Percentiles rank a stretch among this genome's conserved stretches.
Evolutionary conservation across 139 green algal genomes (phyloP).

Genomic region (Chlorella sp.): DNA sequence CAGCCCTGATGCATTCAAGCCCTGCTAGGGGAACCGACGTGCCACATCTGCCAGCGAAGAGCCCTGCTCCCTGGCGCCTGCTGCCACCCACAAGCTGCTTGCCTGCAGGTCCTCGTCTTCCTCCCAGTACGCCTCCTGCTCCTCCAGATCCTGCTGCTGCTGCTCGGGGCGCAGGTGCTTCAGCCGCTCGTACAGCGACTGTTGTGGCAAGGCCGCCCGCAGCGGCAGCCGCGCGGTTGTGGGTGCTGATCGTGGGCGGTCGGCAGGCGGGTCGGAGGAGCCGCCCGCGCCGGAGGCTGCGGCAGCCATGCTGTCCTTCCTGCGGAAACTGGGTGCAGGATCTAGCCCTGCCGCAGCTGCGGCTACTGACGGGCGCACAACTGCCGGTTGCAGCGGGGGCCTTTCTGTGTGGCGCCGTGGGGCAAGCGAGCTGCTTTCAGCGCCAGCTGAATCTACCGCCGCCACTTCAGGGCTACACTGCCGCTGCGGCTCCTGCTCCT

Average conservation of each 20-base stretch:
- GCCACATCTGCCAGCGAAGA: background rate
- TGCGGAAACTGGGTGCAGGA: no score
- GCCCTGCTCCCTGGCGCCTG: background rate
- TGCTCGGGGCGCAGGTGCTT: slow-evolving; percentile 12
- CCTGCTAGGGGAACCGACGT: no score
- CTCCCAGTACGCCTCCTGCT: slow-evolving; percentile 18
- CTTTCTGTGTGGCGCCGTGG: background rate
- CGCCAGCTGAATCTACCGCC: background rate
- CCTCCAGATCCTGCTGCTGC: background rate
- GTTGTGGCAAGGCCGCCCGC: background rate
- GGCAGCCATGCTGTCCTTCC: no score
- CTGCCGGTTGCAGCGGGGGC: background rate
- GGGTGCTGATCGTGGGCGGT: background rate
- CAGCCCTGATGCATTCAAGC: no score
- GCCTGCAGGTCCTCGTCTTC: slow-evolving; percentile 14
- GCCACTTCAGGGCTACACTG: background rate
- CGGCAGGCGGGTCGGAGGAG: background rate
- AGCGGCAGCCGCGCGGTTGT: background rate
- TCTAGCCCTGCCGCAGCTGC: background rate
- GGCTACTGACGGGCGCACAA: background rate
- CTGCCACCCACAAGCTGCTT: no score
- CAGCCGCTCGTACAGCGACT: slow-evolving; percentile 13
- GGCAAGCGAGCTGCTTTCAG: background rate
- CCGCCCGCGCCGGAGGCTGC: no score
- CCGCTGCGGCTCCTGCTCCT: background rate